phyloP scores from a whole-genome alignment of 2,329 filamentous ascomycete species.

The Tolypocladium capitatum region DNA sequence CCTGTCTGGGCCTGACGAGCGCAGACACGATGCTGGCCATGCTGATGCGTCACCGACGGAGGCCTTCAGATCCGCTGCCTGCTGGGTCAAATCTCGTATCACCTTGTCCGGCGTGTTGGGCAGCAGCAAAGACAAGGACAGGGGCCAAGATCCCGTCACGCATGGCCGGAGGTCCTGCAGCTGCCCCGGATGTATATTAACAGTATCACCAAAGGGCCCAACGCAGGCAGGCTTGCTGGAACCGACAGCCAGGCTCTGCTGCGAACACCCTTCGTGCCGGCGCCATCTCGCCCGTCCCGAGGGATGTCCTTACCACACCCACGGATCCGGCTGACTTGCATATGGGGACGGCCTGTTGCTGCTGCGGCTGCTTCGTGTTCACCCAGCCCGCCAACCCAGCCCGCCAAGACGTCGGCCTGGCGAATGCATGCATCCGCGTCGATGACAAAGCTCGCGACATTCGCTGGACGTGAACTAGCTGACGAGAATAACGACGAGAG shows the following conservation, averaged over 20 bases:
- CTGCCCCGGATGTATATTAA: neutral
- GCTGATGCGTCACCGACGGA: neutral
- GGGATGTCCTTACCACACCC: constrained; percentile 1
- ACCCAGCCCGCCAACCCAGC: neutral
- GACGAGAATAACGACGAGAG: neutral
- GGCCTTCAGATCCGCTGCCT: neutral
- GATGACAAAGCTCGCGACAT: constrained; percentile 5
- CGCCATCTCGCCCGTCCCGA: constrained; percentile 1
- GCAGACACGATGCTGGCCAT: neutral
- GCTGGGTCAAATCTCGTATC: constrained; percentile 2
- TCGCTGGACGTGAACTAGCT: neutral
- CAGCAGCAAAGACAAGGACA: neutral
- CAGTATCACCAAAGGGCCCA: neutral
- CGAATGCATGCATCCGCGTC: constrained; percentile 1
- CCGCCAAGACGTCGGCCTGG: neutral
- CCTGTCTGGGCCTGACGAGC: neutral
- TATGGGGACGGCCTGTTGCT: constrained; percentile 1
- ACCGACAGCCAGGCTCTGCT: neutral
- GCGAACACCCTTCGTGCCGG: constrained; percentile 6
- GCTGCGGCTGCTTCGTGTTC: neutral
- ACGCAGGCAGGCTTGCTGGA: neutral
- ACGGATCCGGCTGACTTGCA: constrained; percentile 1
- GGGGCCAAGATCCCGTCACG: neutral
- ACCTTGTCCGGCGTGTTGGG: constrained; percentile 5
- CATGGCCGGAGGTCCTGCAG: constrained; percentile 1